Evolutionary conservation across 805 yeast species (phyloP).

Genomic region (Tetrapisispora phaffii): DNA sequence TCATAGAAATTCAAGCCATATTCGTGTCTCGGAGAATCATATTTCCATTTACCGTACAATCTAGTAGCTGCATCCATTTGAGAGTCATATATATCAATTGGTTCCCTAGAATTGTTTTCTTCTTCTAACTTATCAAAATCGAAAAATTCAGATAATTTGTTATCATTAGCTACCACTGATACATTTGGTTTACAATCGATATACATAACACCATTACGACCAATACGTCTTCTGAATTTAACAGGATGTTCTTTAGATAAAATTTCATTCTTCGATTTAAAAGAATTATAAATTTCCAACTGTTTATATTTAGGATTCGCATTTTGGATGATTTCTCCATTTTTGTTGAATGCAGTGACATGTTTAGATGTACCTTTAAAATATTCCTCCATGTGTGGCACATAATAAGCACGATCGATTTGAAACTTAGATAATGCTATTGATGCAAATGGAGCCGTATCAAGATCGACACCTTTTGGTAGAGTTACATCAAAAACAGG

Average conservation of each 20-base stretch:
- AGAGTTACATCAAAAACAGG: constrained; percentile 67
- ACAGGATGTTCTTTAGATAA: constrained; percentile 37
- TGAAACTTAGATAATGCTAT: constrained; percentile 61
- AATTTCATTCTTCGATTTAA: constrained; percentile 23
- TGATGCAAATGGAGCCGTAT: constrained; percentile 72
- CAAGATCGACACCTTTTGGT: constrained; percentile 43
- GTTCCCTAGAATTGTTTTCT: constrained; percentile 14
- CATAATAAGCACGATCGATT: constrained; percentile 48
- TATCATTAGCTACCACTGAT: constrained; percentile 13
- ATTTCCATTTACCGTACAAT: constrained; percentile 54
- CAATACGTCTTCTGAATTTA: constrained; percentile 63
- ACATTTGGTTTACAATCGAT: constrained; percentile 61
- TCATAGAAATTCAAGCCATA: constrained; percentile 45
- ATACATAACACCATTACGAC: constrained; percentile 59
- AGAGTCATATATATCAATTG: constrained; percentile 38
- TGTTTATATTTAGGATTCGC: constrained; percentile 21
- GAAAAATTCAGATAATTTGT: constrained; percentile 31
- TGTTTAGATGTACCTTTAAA: constrained; percentile 22
- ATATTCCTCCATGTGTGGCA: constrained; percentile 24
- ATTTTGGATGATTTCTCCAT: constrained; percentile 25
- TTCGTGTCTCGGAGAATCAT: constrained; percentile 46
- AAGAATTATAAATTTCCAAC: constrained; percentile 32
- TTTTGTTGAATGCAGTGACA: constrained; percentile 16
- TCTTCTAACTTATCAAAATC: constrained; percentile 30
- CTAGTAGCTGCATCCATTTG: constrained; percentile 38